Evolutionary conservation across 306 rosid species (phyloP).

Genomic region (Vigna unguiculata): DNA sequence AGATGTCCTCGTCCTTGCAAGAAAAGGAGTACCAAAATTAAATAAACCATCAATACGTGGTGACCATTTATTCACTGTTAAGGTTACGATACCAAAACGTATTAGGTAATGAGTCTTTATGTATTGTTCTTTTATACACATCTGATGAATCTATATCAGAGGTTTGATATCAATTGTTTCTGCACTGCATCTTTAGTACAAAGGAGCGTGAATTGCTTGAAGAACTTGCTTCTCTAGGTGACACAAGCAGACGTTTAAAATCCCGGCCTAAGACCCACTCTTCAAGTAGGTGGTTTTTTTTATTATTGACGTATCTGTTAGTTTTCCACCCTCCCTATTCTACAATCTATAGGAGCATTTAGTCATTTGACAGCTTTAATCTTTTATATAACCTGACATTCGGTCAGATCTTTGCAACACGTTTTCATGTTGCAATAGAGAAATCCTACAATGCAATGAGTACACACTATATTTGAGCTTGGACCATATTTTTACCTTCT

Average conservation of each 20-base stretch:
- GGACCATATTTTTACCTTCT: constrained; percentile 48
- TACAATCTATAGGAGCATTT: background rate
- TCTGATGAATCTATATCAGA: constrained; percentile 21
- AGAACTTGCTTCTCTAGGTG: constrained; percentile 74
- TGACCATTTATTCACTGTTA: constrained; percentile 86
- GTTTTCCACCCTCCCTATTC: constrained; percentile 11
- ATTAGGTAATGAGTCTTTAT: constrained; percentile 61
- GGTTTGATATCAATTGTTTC: constrained; percentile 40
- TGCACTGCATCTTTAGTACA: constrained; percentile 54
- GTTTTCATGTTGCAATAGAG: constrained; percentile 28
- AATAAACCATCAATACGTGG: constrained; percentile 94
- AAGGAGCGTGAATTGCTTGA: constrained; percentile 89
- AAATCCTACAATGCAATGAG: constrained; percentile 13
- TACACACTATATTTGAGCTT: constrained; percentile 37
- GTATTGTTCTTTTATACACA: constrained; percentile 29
- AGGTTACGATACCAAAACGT: constrained; percentile 89
- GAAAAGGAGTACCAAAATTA: constrained; percentile 91
- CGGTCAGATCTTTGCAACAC: constrained; percentile 31
- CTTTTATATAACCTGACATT: constrained; percentile 17
- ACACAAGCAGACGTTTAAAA: constrained; percentile 62
- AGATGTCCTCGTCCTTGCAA: constrained; percentile 80
- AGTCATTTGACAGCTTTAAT: constrained; percentile 25
- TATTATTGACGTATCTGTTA: constrained; percentile 28
- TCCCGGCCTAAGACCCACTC: constrained; percentile 63
- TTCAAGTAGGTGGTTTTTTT: constrained; percentile 60